These are phyloP conservation scores for Lodderomyces margitis DNA, from an alignment of 1,139 yeast genomes.

Conservation along the genomic window DNA sequence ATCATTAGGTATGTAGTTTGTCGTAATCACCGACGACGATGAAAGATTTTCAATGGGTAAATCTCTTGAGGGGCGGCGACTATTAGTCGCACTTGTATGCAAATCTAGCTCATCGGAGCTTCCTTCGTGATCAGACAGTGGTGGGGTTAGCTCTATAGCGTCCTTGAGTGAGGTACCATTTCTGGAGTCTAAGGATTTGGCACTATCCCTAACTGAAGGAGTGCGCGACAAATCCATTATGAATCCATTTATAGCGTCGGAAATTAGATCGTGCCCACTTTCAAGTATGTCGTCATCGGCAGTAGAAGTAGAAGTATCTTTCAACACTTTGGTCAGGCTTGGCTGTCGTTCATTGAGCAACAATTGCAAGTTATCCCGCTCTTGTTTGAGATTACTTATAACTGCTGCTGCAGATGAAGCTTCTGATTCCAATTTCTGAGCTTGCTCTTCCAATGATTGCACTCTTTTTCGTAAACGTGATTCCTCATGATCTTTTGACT, in stretches of 20 bases:
- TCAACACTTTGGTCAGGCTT: background rate
- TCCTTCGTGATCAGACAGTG: slow-evolving; percentile 21
- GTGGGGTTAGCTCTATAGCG: slow-evolving; percentile 21
- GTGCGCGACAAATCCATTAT: slow-evolving; percentile 15
- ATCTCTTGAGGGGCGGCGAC: slow-evolving; percentile 3
- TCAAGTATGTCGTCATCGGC: background rate
- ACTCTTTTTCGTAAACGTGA: background rate
- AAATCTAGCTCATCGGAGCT: slow-evolving; percentile 6
- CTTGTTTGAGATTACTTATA: background rate
- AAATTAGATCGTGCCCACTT: slow-evolving; percentile 7
- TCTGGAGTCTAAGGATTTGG: slow-evolving; percentile 9
- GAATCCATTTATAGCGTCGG: slow-evolving; percentile 15
- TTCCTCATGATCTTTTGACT: background rate
- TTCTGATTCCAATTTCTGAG: background rate
- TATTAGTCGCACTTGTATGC: background rate
- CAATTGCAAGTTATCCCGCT: slow-evolving; percentile 1
- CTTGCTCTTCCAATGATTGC: background rate
- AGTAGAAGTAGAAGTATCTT: slow-evolving; percentile 2
- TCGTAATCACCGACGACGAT: slow-evolving; percentile 10
- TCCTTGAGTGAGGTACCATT: slow-evolving; percentile 7
- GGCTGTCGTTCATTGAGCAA: background rate
- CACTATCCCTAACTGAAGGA: slow-evolving; percentile 13
- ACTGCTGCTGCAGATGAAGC: background rate
- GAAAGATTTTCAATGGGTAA: slow-evolving; percentile 3
- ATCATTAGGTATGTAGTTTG: slow-evolving; percentile 6